Base-by-base conservation (phyloP, 306 rosid species). In the Lathyrus oleraceus region DNA sequence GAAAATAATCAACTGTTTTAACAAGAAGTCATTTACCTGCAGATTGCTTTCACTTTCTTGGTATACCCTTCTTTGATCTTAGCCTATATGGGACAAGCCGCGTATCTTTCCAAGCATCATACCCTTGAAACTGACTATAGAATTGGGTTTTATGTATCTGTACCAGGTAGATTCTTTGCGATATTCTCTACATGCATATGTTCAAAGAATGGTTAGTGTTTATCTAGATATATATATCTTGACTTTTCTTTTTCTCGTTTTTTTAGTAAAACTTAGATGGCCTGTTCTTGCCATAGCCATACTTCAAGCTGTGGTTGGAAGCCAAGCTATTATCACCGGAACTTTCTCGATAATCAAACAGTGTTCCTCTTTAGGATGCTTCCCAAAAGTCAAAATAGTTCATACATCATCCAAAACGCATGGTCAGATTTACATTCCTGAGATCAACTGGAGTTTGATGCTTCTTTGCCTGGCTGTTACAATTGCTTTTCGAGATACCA, bases 31-130 rank as follows among this genome's bases (percentile, higher is more conserved):
- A 38, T 57, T 73, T 77, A 42, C 45, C 40, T 84, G 89, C 96
- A 92, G 98, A 90, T 90, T 82, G 98, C 98, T 84, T 92, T 92
- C 81, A 81, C 91, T 52, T 89, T 81, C 77, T 83, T 92, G 84
- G 98, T 92, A 47, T 92, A 92, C 71, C 98, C 98, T 65, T 83
- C 96, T 19, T 79, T 92, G 67, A 87, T 92, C 64, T 85, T 92
- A 16, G 98, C 98, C 63, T 92, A 92, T 67, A 92, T 92, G 98
- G 96, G 98, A 71, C 98, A 92, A 84, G 98, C 96, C 76, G 98
- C 98, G 25, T 92, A 92, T 86, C 96, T 92, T 76, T 92, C 98
- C 40, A 87, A 61, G 83, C 91, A 92, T 79, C 98, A 86, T 59
- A 2, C 65, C 60, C 51, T 79, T 48, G 87, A 82, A 75, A 86